Evolutionary conservation across 176 grass and related monocot genomes (phyloP).

Genomic region (Oryza meyeriana): DNA sequence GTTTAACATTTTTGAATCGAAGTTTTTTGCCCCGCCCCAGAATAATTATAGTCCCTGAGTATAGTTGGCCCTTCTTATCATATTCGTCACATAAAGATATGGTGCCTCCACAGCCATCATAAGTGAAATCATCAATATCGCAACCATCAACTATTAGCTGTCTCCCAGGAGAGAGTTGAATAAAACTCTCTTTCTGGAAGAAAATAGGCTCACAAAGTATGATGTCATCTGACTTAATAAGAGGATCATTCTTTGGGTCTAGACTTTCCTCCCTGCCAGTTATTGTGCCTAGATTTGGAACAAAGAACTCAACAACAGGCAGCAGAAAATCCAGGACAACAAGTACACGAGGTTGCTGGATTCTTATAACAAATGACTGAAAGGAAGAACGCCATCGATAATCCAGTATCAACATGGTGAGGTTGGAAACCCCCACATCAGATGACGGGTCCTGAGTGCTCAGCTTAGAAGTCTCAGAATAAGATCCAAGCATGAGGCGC

Average conservation of each 20-base stretch:
- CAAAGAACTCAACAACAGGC: constrained; percentile 84
- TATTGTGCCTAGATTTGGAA: constrained; percentile 85
- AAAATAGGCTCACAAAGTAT: constrained; percentile 69
- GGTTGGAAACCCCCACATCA: constrained; percentile 57
- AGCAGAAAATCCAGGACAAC: constrained; percentile 94
- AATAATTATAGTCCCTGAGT: constrained; percentile 72
- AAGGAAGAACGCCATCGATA: constrained; percentile 91
- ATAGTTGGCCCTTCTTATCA: constrained; percentile 70
- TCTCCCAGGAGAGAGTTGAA: constrained; percentile 84
- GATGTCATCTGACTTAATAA: constrained; percentile 81
- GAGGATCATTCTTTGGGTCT: constrained; percentile 84
- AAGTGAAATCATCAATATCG: constrained; percentile 73
- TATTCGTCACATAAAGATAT: constrained; percentile 84
- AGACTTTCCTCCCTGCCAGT: constrained; percentile 81
- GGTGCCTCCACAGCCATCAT: constrained; percentile 90
- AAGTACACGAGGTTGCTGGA: constrained; percentile 88
- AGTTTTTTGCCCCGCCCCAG: constrained; percentile 77
- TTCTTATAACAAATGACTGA: constrained; percentile 87
- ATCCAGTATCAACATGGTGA: constrained; percentile 98
- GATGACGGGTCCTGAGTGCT: constrained; percentile 31
- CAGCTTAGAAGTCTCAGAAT: constrained; percentile 64
- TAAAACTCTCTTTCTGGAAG: constrained; percentile 59
- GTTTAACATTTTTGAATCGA: constrained; percentile 95
- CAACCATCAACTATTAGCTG: constrained; percentile 95
- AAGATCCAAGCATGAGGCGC: constrained; percentile 89